Conservation (phyloP, 306 rosid genomes). For the Corylus avellana region DNA sequence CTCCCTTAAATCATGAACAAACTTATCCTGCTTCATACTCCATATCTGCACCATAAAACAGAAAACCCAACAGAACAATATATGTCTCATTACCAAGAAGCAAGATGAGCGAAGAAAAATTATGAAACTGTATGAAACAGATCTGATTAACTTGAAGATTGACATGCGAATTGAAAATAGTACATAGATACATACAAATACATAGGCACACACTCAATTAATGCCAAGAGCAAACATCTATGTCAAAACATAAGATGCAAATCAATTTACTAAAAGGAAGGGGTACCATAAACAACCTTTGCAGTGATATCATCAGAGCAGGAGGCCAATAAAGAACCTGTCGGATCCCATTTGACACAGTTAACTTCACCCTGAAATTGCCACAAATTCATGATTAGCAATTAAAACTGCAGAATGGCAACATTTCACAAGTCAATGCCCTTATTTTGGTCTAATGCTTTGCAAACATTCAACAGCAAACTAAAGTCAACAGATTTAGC, state of each 20-base stretch:
- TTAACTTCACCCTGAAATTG: conserved; percentile 85
- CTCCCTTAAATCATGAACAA: conserved; percentile 82
- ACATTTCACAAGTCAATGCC: neutral
- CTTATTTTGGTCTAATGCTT: conserved; percentile 1
- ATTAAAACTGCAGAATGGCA: neutral
- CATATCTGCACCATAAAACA: conserved; percentile 66
- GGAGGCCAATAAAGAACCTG: conserved; percentile 85
- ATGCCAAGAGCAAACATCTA: conserved; percentile 7
- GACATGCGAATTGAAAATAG: neutral
- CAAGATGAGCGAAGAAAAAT: neutral
- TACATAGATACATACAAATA: neutral
- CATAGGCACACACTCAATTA: neutral
- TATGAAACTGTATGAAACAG: neutral
- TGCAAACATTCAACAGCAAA: neutral
- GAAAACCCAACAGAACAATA: neutral
- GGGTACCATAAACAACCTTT: conserved; percentile 52
- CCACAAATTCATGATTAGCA: conserved; percentile 26
- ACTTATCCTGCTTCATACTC: conserved; percentile 86
- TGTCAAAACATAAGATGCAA: neutral
- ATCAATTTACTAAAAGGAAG: neutral
- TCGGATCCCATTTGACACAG: conserved; percentile 99
- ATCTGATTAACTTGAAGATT: conserved; percentile 6
- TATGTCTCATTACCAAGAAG: conserved; percentile 10
- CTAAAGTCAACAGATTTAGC: conserved; percentile 10
- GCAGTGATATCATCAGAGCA: conserved; percentile 95